Base-by-base conservation (phyloP, 2,329 filamentous ascomycete genomes). In the Fusarium beomiforme region DNA sequence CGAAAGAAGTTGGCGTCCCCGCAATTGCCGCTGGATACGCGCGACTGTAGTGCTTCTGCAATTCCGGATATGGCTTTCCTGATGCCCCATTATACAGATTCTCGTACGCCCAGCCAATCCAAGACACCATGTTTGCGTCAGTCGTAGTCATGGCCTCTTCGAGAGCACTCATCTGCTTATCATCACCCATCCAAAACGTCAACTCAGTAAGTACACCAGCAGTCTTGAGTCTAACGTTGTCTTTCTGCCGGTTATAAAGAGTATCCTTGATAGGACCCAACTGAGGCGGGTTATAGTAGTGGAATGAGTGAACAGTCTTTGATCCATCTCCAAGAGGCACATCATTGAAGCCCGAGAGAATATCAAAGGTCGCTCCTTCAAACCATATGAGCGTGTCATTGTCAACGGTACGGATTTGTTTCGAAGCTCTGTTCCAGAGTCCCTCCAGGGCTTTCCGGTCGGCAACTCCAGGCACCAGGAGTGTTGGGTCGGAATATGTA, bases 1-100 rank as follows among this genome's bases (percentile, higher is more conserved):
- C n/a, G 6, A 58, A 37, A 0, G n/a, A 58, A 10, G 24, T 37
- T 0, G 55, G 33, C 0, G 33, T 23, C 16, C 55, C 42, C 0
- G 42, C 43, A 1, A 58, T n/a, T 0, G 55, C 33, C 1, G 43
- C 55, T 3, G 55, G 43, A 12, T 58, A 58, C 0, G 24, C 12
- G 1, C 55, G 55, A 3, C 55, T 39, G 16, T 58, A 58, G 9
- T 58, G 33, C 16, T 58, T 58, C 24, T 51, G 3, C 0, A 58
- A 19, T 8, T 58, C 43, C 4, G 33, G n/a, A 17, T 58, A 50
- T 1, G 33, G 33, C 8, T 51, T 39, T 0, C 43, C 55, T 1
- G 55, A 50, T 9, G 6, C n/a, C 1, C 43, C 55, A 0, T 50
- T 2, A 8, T 58, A 58, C 6, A 37, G 1, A 9, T 58, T 58